Conservation (phyloP, 139 green algal genomes). For the Chloropicon primus region DNA sequence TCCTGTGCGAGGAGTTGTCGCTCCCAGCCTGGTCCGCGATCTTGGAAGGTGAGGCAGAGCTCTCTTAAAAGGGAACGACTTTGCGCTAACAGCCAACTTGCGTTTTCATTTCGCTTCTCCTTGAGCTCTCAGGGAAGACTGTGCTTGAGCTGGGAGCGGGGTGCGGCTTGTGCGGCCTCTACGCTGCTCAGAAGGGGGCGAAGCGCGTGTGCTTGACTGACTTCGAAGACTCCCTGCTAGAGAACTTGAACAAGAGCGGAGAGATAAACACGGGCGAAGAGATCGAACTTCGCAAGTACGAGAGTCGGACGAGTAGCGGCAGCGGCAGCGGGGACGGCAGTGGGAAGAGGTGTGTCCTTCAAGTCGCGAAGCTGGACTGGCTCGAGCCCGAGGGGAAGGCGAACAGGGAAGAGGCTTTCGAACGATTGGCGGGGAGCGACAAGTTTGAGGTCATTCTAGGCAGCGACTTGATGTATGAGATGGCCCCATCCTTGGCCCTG, state of each 20-base stretch:
- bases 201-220: conserved; percentile 47
- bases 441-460: conserved; percentile 49
- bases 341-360: conserved; percentile 16
- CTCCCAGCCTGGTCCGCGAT: not conserved
- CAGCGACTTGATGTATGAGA: conserved; percentile 66
- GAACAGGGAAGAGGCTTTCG: not conserved
- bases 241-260: conserved; percentile 44
- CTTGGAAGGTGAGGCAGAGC: not conserved
- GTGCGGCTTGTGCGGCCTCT: conserved; percentile 54
- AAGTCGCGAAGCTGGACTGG: conserved; percentile 44
- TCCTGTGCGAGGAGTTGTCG: not conserved
- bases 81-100: too few species aligned
- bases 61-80: too few species aligned
- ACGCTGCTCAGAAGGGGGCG: conserved; percentile 52
- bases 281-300: conserved; percentile 20
- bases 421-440: conserved; percentile 16
- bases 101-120: not conserved
- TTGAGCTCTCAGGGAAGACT: conserved; percentile 2
- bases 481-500: not conserved
- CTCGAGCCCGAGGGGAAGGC: conserved; percentile 20
- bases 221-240: conserved; percentile 43
- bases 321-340: not conserved
- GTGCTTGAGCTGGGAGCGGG: conserved; percentile 69
- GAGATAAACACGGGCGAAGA: conserved; percentile 32
- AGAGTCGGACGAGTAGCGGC: conserved; percentile 30